Conservation (phyloP, 2,329 filamentous ascomycete species). For the Periglandula ipomoeae region DNA sequence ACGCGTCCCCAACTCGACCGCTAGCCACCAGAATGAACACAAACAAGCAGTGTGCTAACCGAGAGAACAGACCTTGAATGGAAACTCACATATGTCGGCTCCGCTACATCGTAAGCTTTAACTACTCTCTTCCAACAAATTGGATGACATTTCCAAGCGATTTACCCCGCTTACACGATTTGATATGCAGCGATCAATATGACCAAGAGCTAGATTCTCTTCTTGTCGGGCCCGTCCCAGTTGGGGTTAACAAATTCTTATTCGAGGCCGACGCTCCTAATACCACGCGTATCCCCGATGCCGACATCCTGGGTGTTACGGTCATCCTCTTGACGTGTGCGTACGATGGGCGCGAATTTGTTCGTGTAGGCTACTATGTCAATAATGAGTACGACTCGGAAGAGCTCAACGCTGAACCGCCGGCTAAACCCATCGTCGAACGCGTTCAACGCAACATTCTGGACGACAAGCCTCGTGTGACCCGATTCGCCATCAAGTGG, state of each 20-base stretch:
- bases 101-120: slow-evolving; percentile 77
- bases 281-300: slow-evolving; percentile 81
- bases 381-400: slow-evolving; percentile 98
- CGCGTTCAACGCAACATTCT: slow-evolving; percentile 87
- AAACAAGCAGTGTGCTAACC: background rate
- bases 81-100: slow-evolving; percentile 98
- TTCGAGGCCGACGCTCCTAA: slow-evolving; percentile 94
- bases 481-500: slow-evolving; percentile 98
- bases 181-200: slow-evolving; percentile 68
- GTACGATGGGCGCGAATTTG: slow-evolving; percentile 94
- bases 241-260: slow-evolving; percentile 97
- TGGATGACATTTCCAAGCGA: background rate
- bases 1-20: slow-evolving; percentile 12
- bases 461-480: slow-evolving; percentile 94
- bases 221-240: slow-evolving; percentile 92
- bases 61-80: slow-evolving; percentile 74
- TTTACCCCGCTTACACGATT: slow-evolving; percentile 4
- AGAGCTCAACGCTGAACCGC: slow-evolving; percentile 80
- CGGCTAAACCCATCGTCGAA: slow-evolving; percentile 85
- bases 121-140: slow-evolving; percentile 12
- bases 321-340: slow-evolving; percentile 94
- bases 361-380: slow-evolving; percentile 97
- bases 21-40: background rate
- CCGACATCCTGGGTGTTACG: slow-evolving; percentile 92
- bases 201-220: slow-evolving; percentile 97